Conservation (phyloP, 2,329 filamentous ascomycete species). For the Curvularia sp. region DNA sequence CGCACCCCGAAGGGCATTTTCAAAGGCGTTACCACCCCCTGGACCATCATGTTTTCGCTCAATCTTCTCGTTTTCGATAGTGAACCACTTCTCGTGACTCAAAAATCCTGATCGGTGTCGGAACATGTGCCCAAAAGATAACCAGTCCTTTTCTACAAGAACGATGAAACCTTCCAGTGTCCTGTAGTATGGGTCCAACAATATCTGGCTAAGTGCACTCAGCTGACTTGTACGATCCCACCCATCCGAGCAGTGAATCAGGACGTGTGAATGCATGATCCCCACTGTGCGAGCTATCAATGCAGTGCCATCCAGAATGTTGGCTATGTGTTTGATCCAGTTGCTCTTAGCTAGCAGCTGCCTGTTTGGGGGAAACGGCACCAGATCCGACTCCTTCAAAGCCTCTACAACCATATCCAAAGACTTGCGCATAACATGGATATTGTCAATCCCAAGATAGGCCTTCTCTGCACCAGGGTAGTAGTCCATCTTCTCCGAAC, state of each 20-base stretch:
- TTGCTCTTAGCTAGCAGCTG: slow-evolving; percentile 82
- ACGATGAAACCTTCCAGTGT: slow-evolving; percentile 95
- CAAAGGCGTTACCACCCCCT: slow-evolving; percentile 74
- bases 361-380: slow-evolving; percentile 79
- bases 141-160: slow-evolving; percentile 94
- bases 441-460: slow-evolving; percentile 96
- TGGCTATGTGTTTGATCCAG: slow-evolving; percentile 89
- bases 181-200: slow-evolving; percentile 93
- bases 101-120: slow-evolving; percentile 87
- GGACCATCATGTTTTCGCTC: slow-evolving; percentile 54
- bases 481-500: slow-evolving; percentile 97
- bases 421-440: slow-evolving; percentile 96
- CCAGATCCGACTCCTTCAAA: slow-evolving; percentile 90
- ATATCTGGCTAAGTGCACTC: slow-evolving; percentile 87
- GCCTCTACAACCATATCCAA: slow-evolving; percentile 86
- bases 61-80: slow-evolving; percentile 79
- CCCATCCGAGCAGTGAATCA: slow-evolving; percentile 97
- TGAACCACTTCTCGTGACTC: slow-evolving; percentile 93
- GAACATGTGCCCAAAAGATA: slow-evolving; percentile 98
- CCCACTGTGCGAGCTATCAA: slow-evolving; percentile 88
- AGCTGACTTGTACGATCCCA: slow-evolving; percentile 98
- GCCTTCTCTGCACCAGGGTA: slow-evolving; percentile 91
- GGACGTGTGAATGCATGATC: slow-evolving; percentile 89
- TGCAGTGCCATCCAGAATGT: slow-evolving; percentile 82
- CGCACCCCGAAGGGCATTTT: slow-evolving; percentile 83